Conservation (phyloP, 305 asterid species). For the Fraxinus dipetala region DNA sequence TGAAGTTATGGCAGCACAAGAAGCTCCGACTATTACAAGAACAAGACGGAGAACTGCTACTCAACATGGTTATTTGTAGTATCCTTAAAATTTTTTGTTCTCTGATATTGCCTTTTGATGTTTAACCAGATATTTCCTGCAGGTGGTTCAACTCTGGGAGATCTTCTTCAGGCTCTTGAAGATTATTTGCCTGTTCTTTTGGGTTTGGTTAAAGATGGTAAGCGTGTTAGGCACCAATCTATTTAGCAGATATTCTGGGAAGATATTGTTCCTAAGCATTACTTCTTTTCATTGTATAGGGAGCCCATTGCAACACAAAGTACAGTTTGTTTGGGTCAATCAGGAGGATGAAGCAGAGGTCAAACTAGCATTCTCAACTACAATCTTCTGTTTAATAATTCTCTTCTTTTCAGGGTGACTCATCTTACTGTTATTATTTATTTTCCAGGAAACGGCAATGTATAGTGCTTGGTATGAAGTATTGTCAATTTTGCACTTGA, state of each 20-base stretch:
- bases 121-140: constrained; percentile 46
- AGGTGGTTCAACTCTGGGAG: constrained; percentile 90
- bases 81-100: constrained; percentile 13
- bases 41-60: constrained; percentile 79
- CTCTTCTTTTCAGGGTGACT: constrained; percentile 18
- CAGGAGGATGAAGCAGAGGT: constrained; percentile 99
- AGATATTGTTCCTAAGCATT: constrained; percentile 20
- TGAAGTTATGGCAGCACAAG: constrained; percentile 95
- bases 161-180: constrained; percentile 91
- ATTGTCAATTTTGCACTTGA: constrained; percentile 87
- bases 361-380: constrained; percentile 23
- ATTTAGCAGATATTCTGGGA: constrained; percentile 15
- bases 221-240: constrained; percentile 12
- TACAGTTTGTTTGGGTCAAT: constrained; percentile 89
- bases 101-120: constrained; percentile 31
- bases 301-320: constrained; percentile 85
- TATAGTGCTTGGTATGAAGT: constrained; percentile 92
- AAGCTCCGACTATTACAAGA: constrained; percentile 88
- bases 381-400: constrained; percentile 13
- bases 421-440: constrained; percentile 25
- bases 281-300: constrained; percentile 47
- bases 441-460: constrained; percentile 81
- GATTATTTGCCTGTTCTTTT: constrained; percentile 91
- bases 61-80: constrained; percentile 75
- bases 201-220: constrained; percentile 97